These are phyloP conservation scores for Chaetomiaceae sp. DNA, from an alignment of 2,329 filamentous ascomycete genomes.

Conservation along the genomic window DNA sequence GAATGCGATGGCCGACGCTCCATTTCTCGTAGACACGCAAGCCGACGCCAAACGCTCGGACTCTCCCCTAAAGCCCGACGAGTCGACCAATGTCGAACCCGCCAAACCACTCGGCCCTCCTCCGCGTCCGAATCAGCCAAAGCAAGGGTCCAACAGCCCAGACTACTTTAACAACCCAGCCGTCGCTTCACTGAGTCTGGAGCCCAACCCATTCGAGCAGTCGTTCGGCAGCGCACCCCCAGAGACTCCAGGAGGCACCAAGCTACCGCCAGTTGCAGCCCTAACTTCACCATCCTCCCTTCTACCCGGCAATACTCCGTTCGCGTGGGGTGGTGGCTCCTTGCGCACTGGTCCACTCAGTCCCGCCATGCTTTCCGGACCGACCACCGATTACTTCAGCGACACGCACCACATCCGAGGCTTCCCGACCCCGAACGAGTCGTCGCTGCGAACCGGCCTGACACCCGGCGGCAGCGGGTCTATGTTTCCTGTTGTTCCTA, in stretches of 20 bases:
- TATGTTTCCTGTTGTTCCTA: constrained; percentile 91
- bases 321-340: constrained; percentile 78
- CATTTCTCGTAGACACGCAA: constrained; percentile 16
- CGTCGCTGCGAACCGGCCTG: constrained; percentile 81
- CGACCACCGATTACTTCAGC: constrained; percentile 78
- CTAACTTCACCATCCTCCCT: constrained; percentile 87
- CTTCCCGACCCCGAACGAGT: constrained; percentile 95
- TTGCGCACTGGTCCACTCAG: constrained; percentile 89
- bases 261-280: constrained; percentile 84
- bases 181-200: constrained; percentile 59
- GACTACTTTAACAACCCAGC: constrained; percentile 62
- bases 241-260: constrained; percentile 77
- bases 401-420: constrained; percentile 73
- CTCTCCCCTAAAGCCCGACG: constrained; percentile 45
- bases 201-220: constrained; percentile 96
- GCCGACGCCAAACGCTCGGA: constrained; percentile 37
- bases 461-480: constrained; percentile 93
- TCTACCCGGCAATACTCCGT: constrained; percentile 66
- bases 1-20: too few species aligned
- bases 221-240: constrained; percentile 68
- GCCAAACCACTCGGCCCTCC: constrained; percentile 67
- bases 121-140: constrained; percentile 56
- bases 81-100: constrained; percentile 51
- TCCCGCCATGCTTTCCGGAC: constrained; percentile 94
- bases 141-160: constrained; percentile 44